phyloP scores from a whole-genome alignment of 2,329 filamentous ascomycete species.

The Tolypocladium cylindrosporum region DNA sequence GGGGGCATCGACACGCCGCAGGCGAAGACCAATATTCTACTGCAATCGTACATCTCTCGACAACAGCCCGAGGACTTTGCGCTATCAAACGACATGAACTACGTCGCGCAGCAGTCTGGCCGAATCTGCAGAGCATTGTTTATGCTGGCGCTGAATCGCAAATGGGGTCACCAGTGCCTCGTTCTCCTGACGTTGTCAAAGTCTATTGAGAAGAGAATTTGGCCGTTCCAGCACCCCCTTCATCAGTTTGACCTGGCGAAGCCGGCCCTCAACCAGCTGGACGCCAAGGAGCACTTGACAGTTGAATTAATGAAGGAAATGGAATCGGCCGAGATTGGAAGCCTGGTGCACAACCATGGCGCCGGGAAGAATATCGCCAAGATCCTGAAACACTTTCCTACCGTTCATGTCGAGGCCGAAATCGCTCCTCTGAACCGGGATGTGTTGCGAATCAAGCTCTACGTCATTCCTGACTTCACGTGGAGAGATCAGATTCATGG shows the following conservation, averaged over 20 bases:
- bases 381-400: conserved; percentile 84
- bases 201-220: conserved; percentile 91
- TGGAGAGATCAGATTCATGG: conserved; percentile 96
- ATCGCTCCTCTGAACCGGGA: conserved; percentile 94
- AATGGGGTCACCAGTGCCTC: conserved; percentile 92
- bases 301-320: conserved; percentile 86
- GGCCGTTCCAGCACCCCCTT: conserved; percentile 90
- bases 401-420: conserved; percentile 80
- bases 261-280: conserved; percentile 73
- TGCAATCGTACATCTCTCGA: conserved; percentile 89
- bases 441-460: conserved; percentile 83
- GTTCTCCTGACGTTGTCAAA: conserved; percentile 88
- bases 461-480: conserved; percentile 76
- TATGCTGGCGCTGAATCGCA: conserved; percentile 91
- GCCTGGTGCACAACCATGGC: conserved; percentile 79
- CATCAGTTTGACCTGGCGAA: conserved; percentile 89
- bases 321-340: conserved; percentile 83
- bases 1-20: conserved; percentile 64
- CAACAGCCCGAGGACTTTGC: conserved; percentile 89
- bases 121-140: conserved; percentile 92
- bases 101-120: conserved; percentile 90
- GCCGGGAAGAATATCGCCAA: conserved; percentile 77
- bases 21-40: conserved; percentile 87
- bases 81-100: conserved; percentile 80
- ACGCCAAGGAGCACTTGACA: conserved; percentile 65